A percentile compares a stretch with the other conserved stretches of the same genome.
These are phyloP conservation scores for Dactylellina parvicollis DNA, from an alignment of 2,329 filamentous ascomycete species.

Conservation along the genomic window DNA sequence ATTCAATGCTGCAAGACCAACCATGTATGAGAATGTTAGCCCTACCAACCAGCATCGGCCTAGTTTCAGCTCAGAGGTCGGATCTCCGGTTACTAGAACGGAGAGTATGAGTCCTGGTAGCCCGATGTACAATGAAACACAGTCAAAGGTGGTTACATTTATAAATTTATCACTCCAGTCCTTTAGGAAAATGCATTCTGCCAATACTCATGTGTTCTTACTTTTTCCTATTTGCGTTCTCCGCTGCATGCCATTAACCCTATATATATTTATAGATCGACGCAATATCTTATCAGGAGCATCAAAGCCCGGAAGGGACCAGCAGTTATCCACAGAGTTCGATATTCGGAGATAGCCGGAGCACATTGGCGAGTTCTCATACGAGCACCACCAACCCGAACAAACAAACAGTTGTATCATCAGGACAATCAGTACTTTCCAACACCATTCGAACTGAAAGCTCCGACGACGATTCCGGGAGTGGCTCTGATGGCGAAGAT, in stretches of 20 bases:
- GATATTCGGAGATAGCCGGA: too few species aligned
- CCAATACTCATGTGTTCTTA: too few species aligned
- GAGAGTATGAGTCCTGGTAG: not conserved
- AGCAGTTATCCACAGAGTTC: not conserved
- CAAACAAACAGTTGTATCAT: too few species aligned
- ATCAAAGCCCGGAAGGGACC: not conserved
- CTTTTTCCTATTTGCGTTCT: too few species aligned
- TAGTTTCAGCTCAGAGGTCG: not conserved
- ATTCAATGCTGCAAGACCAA: not conserved
- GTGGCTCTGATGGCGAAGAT: not conserved
- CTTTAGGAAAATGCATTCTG: not conserved
- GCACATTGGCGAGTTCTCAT: too few species aligned
- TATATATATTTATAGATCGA: not conserved
- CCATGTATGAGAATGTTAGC: not conserved
- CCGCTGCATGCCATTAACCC: not conserved
- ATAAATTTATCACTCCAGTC: not conserved
- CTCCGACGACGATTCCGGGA: conserved; percentile 1
- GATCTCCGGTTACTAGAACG: not conserved
- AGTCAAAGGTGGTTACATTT: not conserved
- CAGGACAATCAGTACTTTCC: too few species aligned
- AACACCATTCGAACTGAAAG: not conserved
- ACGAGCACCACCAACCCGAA: too few species aligned
- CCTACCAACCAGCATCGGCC: not conserved
- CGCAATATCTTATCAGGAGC: not conserved
- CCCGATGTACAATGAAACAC: not conserved